Evolutionary conservation across 805 yeast genomes (phyloP).

Genomic region (Candida arabinofermentans): DNA sequence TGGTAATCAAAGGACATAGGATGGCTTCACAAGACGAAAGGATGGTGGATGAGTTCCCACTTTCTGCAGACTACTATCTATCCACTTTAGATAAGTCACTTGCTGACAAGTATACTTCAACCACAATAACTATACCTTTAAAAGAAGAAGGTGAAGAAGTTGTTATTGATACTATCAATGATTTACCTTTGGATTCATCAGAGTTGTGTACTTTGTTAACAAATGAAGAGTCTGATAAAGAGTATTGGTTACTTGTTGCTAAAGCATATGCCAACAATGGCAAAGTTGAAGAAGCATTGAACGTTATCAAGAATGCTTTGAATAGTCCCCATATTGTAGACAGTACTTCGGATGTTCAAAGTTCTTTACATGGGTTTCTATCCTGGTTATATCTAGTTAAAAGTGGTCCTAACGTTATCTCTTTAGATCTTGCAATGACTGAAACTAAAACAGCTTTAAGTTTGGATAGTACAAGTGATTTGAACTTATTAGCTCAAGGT

Average conservation of each 20-base stretch:
- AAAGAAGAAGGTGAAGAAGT: slow-evolving; percentile 79
- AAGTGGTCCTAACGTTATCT: slow-evolving; percentile 21
- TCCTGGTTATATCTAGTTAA: slow-evolving; percentile 68
- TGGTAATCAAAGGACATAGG: background rate
- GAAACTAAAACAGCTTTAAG: slow-evolving; percentile 43
- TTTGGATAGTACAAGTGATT: slow-evolving; percentile 41
- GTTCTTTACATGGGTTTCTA: slow-evolving; percentile 55
- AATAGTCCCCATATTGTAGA: slow-evolving; percentile 29
- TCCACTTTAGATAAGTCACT: slow-evolving; percentile 16
- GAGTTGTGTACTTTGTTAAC: slow-evolving; percentile 76
- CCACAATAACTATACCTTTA: slow-evolving; percentile 55
- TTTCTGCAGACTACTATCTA: slow-evolving; percentile 26
- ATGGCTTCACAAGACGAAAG: slow-evolving; percentile 1
- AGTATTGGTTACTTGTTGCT: slow-evolving; percentile 84
- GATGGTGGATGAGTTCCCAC: slow-evolving; percentile 6
- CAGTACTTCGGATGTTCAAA: slow-evolving; percentile 39
- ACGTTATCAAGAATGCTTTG: slow-evolving; percentile 60
- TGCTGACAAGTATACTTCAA: slow-evolving; percentile 22
- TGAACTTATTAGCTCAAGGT: slow-evolving; percentile 63
- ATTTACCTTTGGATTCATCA: slow-evolving; percentile 83
- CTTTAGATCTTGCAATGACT: slow-evolving; percentile 26
- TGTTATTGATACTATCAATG: slow-evolving; percentile 73
- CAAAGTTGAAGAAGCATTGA: slow-evolving; percentile 55
- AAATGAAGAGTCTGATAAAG: slow-evolving; percentile 70
- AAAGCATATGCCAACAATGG: slow-evolving; percentile 69